Base-by-base conservation (phyloP, 108 stramenopile genomes). In the Nannochloropsis gaditana region DNA sequence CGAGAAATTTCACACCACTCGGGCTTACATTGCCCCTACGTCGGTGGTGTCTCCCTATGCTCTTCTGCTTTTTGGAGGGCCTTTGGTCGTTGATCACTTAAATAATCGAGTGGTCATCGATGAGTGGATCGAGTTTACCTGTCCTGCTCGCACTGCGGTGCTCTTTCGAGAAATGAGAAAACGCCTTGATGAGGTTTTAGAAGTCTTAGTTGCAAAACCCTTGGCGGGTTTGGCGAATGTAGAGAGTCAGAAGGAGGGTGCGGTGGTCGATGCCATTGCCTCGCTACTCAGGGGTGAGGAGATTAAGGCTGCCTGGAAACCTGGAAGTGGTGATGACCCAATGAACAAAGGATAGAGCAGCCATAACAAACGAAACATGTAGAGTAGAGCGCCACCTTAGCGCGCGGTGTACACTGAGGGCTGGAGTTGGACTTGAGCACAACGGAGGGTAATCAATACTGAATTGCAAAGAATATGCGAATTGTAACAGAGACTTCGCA, bases 31-130 rank as follows among this genome's bases (percentile, higher is more conserved):
- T 43, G 93, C 94, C 44, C 96, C 96, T 88, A 94, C 92, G 11
- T 95, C 96, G 1, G 96, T 96, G 85, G 95, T 95, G 87, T 94
- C 93, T 79, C 89, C 94, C 9, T 96, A 96, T 84, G 91, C 94
- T 9, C 86, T 97, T 80, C 89, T 97, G 43, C 91, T 97, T 21
- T 97, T 97, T 84, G 97, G 96, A 31, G 97, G 97, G 10, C 84
- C 92, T 11, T 90, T 97, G 80, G 93, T 94, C 42, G 94, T 97
- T 2, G 90, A 94, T 79, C 94, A 95, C 44, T 92, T 92, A 11
- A 93, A 95, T 44, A 93, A 92, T 15, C 59, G 92, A 31, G 94
- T 97, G 82, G 83, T 91, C 5, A 82, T 97, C 9, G 95, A 95
- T 85, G 92, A 90, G 82, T 94, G 94, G 92, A 92, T 93, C 43